Percentiles rank a stretch among this genome's conserved stretches.
These are phyloP conservation scores for Balamuthia mandrillaris DNA, from an alignment of 208 protist genomes.

Conservation along the genomic window DNA sequence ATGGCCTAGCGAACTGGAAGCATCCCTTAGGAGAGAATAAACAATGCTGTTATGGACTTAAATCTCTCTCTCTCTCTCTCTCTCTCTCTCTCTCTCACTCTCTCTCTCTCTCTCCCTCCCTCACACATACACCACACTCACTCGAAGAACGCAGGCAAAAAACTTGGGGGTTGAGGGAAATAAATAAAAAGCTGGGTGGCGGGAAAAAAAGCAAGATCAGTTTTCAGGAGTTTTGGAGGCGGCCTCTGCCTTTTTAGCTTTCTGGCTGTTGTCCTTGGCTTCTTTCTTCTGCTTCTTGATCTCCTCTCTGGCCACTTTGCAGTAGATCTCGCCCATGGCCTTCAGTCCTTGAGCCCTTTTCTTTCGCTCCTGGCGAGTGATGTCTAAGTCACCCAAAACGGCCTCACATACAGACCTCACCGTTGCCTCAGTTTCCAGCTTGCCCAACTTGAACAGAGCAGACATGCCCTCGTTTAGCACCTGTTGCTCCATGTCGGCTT, in stretches of 20 bases:
- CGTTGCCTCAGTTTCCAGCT: conserved; percentile 26
- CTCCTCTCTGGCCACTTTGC: background rate
- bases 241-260: background rate
- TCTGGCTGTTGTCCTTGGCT: background rate
- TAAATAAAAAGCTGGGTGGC: no score
- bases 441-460: conserved; percentile 32
- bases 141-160: no score
- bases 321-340: conserved; percentile 34
- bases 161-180: no score
- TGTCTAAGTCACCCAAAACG: conserved; percentile 28
- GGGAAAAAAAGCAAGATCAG: no score
- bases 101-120: no score
- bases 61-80: no score
- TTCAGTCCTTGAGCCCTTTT: background rate
- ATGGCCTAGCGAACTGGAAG: no score
- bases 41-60: no score
- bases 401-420: conserved; percentile 25
- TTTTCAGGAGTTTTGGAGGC: no score
- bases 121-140: no score
- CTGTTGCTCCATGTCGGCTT: conserved; percentile 6
- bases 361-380: background rate
- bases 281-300: background rate
- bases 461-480: conserved; percentile 21
- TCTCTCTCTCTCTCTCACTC: no score
- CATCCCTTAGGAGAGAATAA: no score